Conservation (phyloP, 192 early-diverging fungal genomes). For the Rhizophagus clarus region DNA sequence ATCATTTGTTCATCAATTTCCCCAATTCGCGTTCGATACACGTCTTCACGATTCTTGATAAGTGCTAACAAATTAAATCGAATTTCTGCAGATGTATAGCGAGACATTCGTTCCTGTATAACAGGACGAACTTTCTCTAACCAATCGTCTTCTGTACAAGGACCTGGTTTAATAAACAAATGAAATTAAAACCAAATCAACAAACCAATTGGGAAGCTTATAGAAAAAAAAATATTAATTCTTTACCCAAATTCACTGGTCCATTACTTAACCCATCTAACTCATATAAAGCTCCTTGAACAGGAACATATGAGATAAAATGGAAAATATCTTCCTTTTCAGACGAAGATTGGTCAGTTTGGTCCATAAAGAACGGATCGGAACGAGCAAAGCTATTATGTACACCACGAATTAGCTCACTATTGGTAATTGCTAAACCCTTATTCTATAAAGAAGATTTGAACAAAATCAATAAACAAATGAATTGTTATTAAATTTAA, state of each 20-base stretch:
- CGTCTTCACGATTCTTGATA: slow-evolving; percentile 63
- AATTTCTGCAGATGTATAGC: slow-evolving; percentile 63
- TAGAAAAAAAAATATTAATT: neutral
- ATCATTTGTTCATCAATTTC: slow-evolving; percentile 54
- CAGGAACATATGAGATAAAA: slow-evolving; percentile 77
- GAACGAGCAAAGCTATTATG: slow-evolving; percentile 83
- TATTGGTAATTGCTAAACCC: slow-evolving; percentile 78
- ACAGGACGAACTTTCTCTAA: slow-evolving; percentile 61
- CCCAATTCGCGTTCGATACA: slow-evolving; percentile 52
- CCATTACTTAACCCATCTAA: slow-evolving; percentile 72
- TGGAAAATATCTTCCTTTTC: slow-evolving; percentile 79
- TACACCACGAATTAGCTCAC: slow-evolving; percentile 70
- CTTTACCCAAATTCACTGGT: slow-evolving; percentile 62
- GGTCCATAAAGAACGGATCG: slow-evolving; percentile 76
- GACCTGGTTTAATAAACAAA: slow-evolving; percentile 44
- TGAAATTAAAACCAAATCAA: neutral
- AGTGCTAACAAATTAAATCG: slow-evolving; percentile 83
- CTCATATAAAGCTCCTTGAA: slow-evolving; percentile 74
- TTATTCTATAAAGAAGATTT: slow-evolving; percentile 50
- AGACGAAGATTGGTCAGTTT: slow-evolving; percentile 48
- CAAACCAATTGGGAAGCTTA: neutral
- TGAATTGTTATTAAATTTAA: neutral
- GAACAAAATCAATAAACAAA: neutral
- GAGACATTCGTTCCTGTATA: slow-evolving; percentile 69
- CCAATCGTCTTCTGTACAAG: slow-evolving; percentile 68